A percentile compares a stretch with the other conserved stretches of the same genome.
phyloP scores from a whole-genome alignment of 2,329 filamentous ascomycete species.

The Scedosporium minutisporum region DNA sequence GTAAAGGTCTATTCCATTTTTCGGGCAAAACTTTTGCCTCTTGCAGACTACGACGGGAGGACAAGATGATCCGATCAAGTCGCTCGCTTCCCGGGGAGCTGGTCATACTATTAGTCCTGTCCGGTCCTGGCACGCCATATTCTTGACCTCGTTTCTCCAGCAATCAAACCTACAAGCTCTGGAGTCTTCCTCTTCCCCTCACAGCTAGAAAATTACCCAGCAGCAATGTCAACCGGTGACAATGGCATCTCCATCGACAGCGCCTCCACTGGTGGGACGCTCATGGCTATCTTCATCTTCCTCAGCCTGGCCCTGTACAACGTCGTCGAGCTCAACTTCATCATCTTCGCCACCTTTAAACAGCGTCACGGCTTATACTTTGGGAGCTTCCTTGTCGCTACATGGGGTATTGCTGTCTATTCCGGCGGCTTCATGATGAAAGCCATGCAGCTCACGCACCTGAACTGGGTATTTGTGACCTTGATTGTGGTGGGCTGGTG shows the following conservation, averaged over 20 bases:
- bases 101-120: too few relatives aligned
- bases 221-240: background rate
- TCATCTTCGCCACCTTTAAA: conserved; percentile 26
- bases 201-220: too few relatives aligned
- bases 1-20: too few relatives aligned
- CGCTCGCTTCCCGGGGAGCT: too few relatives aligned
- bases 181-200: too few relatives aligned
- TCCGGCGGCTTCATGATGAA: conserved; percentile 32
- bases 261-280: background rate
- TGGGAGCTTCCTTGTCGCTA: conserved; percentile 26
- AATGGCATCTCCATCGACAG: background rate
- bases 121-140: too few relatives aligned
- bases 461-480: conserved; percentile 13
- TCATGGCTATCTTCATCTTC: conserved; percentile 19
- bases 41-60: too few relatives aligned
- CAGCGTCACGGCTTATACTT: conserved; percentile 26
- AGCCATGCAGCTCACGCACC: conserved; percentile 11
- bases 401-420: conserved; percentile 26
- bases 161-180: too few relatives aligned
- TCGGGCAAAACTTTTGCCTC: too few relatives aligned
- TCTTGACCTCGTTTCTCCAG: too few relatives aligned
- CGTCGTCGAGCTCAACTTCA: conserved; percentile 23
- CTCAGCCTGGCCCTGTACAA: conserved; percentile 24
- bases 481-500: conserved; percentile 19
- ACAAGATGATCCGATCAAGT: too few relatives aligned